A percentile compares a stretch with the other conserved stretches of the same genome.
Conservation (phyloP, 768 basidiomycete species). For the Heimioporus sp. region DNA sequence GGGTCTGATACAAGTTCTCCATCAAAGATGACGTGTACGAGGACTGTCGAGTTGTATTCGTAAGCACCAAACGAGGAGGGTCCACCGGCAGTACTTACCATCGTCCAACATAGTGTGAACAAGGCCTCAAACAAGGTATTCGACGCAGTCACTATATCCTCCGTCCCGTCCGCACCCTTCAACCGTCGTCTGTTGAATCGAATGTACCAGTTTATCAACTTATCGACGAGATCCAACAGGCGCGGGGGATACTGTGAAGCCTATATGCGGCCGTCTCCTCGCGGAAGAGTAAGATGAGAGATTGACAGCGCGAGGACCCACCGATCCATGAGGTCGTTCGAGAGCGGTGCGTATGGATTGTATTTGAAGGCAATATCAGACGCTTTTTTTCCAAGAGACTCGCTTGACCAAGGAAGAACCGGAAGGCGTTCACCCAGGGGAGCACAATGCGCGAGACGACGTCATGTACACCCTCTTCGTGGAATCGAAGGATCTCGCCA, state of each 20-base stretch:
- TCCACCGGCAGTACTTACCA: conserved; percentile 51
- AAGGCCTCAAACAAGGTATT: conserved; percentile 96
- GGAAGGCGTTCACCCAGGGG: conserved; percentile 98
- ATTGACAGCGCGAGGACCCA: conserved; percentile 99
- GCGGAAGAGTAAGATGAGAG: conserved; percentile 86
- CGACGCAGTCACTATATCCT: conserved; percentile 83
- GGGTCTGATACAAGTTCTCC: conserved; percentile 92
- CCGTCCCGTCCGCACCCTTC: conserved; percentile 90
- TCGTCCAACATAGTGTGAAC: conserved; percentile 91
- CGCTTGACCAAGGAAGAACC: conserved; percentile 97
- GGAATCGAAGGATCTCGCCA: conserved; percentile 96
- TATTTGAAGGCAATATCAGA: conserved; percentile 78
- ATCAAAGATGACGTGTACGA: conserved; percentile 98
- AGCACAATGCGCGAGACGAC: conserved; percentile 95
- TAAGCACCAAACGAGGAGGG: background rate
- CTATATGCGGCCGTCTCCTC: conserved; percentile 97
- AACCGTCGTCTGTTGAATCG: conserved; percentile 95
- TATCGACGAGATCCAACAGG: conserved; percentile 87
- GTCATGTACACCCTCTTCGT: conserved; percentile 96
- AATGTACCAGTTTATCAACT: conserved; percentile 99
- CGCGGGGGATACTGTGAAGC: conserved; percentile 98
- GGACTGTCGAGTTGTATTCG: conserved; percentile 49
- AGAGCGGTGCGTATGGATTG: conserved; percentile 78
- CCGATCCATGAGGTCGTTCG: conserved; percentile 94
- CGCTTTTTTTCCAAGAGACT: conserved; percentile 81